These are phyloP conservation scores for Fraxinus greggii DNA, from an alignment of 305 asterid genomes.

Conservation along the genomic window DNA sequence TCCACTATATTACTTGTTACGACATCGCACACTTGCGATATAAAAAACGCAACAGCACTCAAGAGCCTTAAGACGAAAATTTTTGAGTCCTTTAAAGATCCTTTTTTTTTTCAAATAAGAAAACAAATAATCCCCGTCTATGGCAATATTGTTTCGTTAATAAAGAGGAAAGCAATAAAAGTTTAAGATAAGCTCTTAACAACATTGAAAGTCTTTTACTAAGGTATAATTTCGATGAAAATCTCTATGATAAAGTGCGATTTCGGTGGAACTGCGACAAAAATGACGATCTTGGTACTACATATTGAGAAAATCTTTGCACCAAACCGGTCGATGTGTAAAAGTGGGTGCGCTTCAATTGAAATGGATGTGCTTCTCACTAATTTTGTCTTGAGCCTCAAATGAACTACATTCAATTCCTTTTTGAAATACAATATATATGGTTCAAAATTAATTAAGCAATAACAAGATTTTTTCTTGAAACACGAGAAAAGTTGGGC, in stretches of 20 bases:
- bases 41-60: no score
- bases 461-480: neutral
- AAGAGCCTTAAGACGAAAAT: neutral
- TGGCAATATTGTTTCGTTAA: neutral
- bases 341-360: neutral
- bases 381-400: no score
- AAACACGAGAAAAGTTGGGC: neutral
- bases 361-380: neutral
- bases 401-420: neutral
- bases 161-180: neutral
- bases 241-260: neutral
- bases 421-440: neutral
- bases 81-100: neutral
- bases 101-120: no score
- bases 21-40: no score
- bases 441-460: neutral
- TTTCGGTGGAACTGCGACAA: neutral
- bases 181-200: neutral
- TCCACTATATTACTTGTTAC: no score
- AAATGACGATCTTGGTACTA: neutral
- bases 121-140: neutral
- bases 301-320: neutral
- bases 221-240: no score
- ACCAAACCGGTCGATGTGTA: neutral
- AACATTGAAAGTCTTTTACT: neutral